A percentile compares a stretch with the other conserved stretches of the same genome.
phyloP scores from a whole-genome alignment of 768 basidiomycete genomes.

The Auricularia sp. region DNA sequence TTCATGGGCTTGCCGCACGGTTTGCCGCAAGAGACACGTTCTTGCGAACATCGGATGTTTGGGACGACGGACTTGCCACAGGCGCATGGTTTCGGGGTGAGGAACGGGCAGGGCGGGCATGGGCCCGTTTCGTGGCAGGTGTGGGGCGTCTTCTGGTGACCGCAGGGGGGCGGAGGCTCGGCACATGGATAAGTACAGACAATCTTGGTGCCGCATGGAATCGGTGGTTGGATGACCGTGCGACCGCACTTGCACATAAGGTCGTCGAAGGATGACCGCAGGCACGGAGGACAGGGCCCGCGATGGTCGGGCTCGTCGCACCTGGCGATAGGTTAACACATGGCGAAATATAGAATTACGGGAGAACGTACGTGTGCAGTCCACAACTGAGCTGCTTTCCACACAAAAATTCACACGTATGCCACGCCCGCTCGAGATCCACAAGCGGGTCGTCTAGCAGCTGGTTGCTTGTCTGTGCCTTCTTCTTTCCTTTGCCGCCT shows the following conservation, averaged over 20 bases:
- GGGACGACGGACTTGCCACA: conserved; percentile 78
- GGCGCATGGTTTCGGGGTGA: conserved; percentile 71
- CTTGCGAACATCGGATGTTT: conserved; percentile 78
- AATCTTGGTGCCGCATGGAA: conserved; percentile 76
- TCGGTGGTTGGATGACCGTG: conserved; percentile 82
- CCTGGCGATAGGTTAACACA: not conserved
- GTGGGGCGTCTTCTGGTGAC: conserved; percentile 70
- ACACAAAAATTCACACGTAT: conserved; percentile 78
- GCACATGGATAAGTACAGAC: conserved; percentile 73
- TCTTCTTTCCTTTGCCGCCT: conserved; percentile 52
- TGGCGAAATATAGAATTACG: not conserved
- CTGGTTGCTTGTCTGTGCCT: conserved; percentile 17
- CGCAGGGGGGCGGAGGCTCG: conserved; percentile 61
- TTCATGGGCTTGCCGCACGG: conserved; percentile 67
- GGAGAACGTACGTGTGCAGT: conserved; percentile 36
- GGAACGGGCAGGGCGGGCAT: conserved; percentile 83
- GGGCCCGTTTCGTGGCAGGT: conserved; percentile 61
- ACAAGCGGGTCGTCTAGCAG: conserved; percentile 27
- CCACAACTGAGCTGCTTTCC: conserved; percentile 65
- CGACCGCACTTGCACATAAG: conserved; percentile 73
- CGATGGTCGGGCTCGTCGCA: conserved; percentile 78
- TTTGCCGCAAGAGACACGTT: conserved; percentile 77
- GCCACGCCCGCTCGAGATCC: conserved; percentile 52
- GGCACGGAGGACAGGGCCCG: conserved; percentile 71
- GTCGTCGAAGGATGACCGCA: conserved; percentile 89